Evolutionary conservation across 257 asterid species (phyloP).

Genomic region (Solanum sparsipilum): DNA sequence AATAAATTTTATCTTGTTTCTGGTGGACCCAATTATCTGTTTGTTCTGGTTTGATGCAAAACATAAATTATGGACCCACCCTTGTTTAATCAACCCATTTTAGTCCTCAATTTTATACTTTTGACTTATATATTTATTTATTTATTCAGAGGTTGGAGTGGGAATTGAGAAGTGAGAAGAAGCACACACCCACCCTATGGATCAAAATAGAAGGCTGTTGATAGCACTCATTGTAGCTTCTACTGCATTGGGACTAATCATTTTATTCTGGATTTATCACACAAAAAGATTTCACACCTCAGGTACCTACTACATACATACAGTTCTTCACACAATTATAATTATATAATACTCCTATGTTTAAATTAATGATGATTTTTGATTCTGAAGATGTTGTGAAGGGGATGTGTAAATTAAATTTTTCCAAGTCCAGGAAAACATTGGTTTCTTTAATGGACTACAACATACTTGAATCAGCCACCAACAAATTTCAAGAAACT

Average conservation of each 20-base stretch:
- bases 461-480: constrained; percentile 45
- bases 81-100: too few species aligned
- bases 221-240: constrained; percentile 30
- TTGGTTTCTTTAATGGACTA: constrained; percentile 36
- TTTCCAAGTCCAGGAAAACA: constrained; percentile 7
- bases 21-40: neutral
- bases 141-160: constrained; percentile 18
- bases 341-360: neutral
- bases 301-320: constrained; percentile 14
- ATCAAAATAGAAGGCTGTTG: constrained; percentile 25
- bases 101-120: too few species aligned
- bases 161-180: neutral
- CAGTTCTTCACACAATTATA: neutral
- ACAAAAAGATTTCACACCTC: constrained; percentile 19
- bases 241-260: constrained; percentile 19
- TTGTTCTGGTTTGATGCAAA: neutral
- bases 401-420: constrained; percentile 21
- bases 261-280: constrained; percentile 26
- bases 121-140: neutral
- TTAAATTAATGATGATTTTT: neutral
- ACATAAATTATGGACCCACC: neutral
- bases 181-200: constrained; percentile 5
- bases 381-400: constrained; percentile 9
- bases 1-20: neutral
- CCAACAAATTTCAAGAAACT: constrained; percentile 35